Evolutionary conservation across 495 filamentous ascomycete species (phyloP), one percentile per base, ranked within the genome.

Genomic region (Penicillium fimorum): DNA sequence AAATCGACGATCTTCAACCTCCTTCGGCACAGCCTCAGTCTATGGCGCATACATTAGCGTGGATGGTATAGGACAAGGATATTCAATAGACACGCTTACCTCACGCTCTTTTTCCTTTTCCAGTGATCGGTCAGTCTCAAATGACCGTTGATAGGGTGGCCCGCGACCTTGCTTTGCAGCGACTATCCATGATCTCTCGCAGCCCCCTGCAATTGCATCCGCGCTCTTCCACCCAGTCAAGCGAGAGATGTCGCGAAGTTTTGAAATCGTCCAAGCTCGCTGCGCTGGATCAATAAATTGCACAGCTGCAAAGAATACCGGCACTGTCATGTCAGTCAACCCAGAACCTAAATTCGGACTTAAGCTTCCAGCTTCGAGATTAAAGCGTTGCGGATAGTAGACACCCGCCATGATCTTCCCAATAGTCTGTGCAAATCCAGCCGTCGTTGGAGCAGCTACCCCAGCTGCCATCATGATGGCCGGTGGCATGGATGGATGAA

Each of bases 401-500:
- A 97, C 77, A 2, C 91, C 94, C 0, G 90, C 90, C 7, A 84
- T 81, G 47, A 97, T 92, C 7, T 87, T 82, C 35, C 91, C 93
- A 32, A 97, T 85, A 54, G 84, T 82, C 59, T 86, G 83, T 3
- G 91, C 89, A 67, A 82, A 87, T 1, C 66, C 66, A 9, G 80
- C 82, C 4, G 94, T 96, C 47, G 85, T 79, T 4, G 73, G 70
- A 0, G 91, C 88, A 8, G 85, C 82, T 35, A 94, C 79, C 11
- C 84, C 85, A 1, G 89, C 88, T 6, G 92, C 90, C 40, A 89
- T 78, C 85, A 96, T 93, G 52, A 91, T 86, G n/a, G 90, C 82
- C 0, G 93, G 90, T 5, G 91, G 94, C 92, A 97, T 96, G 2
- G 80, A 83, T 0, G 94, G 94, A 59, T 96, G 91, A 1, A 87